These are phyloP conservation scores for Claviceps sp. DNA, from an alignment of 2,329 filamentous ascomycete genomes.

Conservation along the genomic window DNA sequence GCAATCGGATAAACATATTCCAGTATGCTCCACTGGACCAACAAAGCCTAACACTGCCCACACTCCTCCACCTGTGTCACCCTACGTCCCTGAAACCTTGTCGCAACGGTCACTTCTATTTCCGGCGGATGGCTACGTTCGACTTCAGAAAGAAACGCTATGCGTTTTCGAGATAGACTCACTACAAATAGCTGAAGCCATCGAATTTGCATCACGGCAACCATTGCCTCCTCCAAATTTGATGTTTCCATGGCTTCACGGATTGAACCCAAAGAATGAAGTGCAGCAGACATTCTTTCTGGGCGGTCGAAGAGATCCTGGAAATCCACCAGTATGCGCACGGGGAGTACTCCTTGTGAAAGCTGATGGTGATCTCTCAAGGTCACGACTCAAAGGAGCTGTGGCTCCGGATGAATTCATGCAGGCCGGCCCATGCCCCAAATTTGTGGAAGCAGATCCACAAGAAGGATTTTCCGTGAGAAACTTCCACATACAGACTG, in stretches of 20 bases:
- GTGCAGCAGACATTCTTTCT: constrained; percentile 85
- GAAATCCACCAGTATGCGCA: constrained; percentile 58
- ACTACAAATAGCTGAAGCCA: constrained; percentile 51
- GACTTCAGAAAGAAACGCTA: constrained; percentile 37
- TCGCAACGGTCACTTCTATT: constrained; percentile 57
- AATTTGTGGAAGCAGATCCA: constrained; percentile 76
- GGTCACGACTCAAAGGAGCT: constrained; percentile 72
- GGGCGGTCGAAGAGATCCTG: constrained; percentile 55
- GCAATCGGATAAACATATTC: constrained; percentile 80
- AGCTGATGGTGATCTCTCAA: constrained; percentile 64
- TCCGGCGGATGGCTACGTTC: constrained; percentile 53
- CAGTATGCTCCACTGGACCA: constrained; percentile 75
- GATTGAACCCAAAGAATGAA: constrained; percentile 76
- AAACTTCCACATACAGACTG: constrained; percentile 92
- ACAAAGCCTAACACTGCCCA: constrained; percentile 38
- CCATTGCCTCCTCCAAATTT: constrained; percentile 71
- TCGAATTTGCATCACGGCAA: constrained; percentile 65
- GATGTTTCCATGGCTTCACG: constrained; percentile 95
- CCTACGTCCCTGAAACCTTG: constrained; percentile 34
- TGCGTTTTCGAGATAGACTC: constrained; percentile 62
- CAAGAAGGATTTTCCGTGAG: constrained; percentile 85
- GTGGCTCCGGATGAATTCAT: constrained; percentile 72
- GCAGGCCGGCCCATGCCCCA: constrained; percentile 31
- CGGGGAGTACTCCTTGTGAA: constrained; percentile 79
- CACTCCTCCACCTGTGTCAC: constrained; percentile 55